Percentiles rank a stretch among this genome's conserved stretches.
Conservation (phyloP, 805 yeast species). For the Saccharomyces eubayanus region DNA sequence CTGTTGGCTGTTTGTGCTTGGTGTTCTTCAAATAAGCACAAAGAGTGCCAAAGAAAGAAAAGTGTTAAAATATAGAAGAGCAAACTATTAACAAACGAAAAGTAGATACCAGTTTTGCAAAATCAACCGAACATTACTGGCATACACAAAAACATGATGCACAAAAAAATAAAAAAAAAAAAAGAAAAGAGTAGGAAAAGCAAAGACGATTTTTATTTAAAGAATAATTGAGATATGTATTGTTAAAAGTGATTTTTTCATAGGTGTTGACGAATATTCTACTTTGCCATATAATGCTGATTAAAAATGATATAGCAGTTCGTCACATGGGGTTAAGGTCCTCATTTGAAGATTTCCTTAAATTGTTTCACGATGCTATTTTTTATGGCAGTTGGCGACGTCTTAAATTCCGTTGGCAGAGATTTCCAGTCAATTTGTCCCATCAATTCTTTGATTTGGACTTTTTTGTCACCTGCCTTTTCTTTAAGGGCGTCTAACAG, state of each 20-base stretch:
- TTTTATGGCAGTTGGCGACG: conserved; percentile 29
- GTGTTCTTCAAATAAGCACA: background rate
- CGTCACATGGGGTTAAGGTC: background rate
- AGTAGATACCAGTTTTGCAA: background rate
- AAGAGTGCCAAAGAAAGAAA: background rate
- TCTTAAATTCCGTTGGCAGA: conserved; percentile 32
- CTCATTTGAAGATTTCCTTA: conserved; percentile 10
- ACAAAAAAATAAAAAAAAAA: background rate
- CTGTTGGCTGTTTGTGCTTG: background rate
- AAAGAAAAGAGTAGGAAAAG: background rate
- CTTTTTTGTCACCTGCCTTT: conserved; percentile 12
- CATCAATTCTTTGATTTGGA: conserved; percentile 29
- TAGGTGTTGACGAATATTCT: conserved; percentile 2
- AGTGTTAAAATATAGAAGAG: background rate
- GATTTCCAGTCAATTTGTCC: conserved; percentile 29
- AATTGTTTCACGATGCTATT: conserved; percentile 26
- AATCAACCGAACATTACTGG: background rate
- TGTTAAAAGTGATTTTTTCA: background rate
- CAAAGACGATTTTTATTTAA: background rate
- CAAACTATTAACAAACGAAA: background rate
- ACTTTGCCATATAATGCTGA: background rate
- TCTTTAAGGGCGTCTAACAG: conserved; percentile 19
- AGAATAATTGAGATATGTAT: background rate
- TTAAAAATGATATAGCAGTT: background rate
- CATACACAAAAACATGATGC: background rate